phyloP scores from a whole-genome alignment of 2,329 filamentous ascomycete genomes.

The Immersiporthe knoxdaviesiana region DNA sequence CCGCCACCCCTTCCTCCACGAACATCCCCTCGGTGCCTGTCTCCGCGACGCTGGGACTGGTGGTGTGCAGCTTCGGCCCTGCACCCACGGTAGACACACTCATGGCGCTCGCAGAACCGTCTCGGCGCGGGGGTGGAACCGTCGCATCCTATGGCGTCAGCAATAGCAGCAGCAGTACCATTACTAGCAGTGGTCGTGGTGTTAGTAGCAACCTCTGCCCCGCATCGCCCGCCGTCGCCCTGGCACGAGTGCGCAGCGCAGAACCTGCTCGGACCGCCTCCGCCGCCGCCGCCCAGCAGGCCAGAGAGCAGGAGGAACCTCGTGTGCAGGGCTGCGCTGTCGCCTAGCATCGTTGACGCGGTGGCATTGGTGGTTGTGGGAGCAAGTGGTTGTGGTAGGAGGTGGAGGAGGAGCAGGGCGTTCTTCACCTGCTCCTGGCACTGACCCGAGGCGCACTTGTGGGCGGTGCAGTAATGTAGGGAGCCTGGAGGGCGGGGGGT shows the following conservation, averaged over 20 bases:
- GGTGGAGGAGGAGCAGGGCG: slow-evolving; percentile 15
- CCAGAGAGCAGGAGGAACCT: slow-evolving; percentile 4
- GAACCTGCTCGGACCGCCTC: slow-evolving; percentile 12
- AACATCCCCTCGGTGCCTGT: not conserved
- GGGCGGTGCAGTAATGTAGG: slow-evolving; percentile 33
- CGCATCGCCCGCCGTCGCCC: slow-evolving; percentile 20
- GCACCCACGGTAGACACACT: slow-evolving; percentile 19
- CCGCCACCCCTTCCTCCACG: not conserved
- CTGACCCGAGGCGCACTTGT: slow-evolving; percentile 33
- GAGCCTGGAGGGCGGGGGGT: slow-evolving; percentile 20
- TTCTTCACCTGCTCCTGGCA: slow-evolving; percentile 31
- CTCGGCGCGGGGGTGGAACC: not conserved
- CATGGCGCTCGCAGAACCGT: slow-evolving; percentile 21
- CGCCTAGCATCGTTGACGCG: not conserved
- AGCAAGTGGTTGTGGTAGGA: not conserved
- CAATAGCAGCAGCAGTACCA: too few relatives aligned
- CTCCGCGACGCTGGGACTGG: not conserved
- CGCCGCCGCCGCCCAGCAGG: not conserved
- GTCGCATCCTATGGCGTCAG: not conserved
- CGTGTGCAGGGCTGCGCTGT: not conserved
- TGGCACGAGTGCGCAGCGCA: slow-evolving; percentile 26
- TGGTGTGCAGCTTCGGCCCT: slow-evolving; percentile 7
- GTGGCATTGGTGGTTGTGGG: not conserved
- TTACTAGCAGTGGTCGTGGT: too few relatives aligned
- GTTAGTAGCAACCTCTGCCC: slow-evolving; percentile 6